Evolutionary conservation across 164 flowering plant species (phyloP), one percentile per base, ranked within the genome.

Genomic region (Aristolochia californica): DNA sequence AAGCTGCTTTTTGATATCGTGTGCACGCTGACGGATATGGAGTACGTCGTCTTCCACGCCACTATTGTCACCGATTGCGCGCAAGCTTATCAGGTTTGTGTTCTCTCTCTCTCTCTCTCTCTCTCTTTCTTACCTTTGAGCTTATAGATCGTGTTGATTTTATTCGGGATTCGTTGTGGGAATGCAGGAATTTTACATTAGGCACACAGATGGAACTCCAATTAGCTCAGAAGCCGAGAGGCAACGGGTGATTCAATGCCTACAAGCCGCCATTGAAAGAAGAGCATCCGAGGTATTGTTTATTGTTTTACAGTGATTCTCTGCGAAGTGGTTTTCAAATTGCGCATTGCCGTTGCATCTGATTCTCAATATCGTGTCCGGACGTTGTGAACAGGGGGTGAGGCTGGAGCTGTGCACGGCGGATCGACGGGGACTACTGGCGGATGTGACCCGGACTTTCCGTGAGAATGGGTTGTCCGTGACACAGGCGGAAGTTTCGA

Each of bases 381-480:
- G n/a, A n/a, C n/a, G n/a, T 40, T 18, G 3, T 48, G 20, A 22
- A 22, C 12, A 73, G 77, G 77, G 77, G 2, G 66, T 70, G 25
- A 73, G 53, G 38, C 55, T 73, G 22, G 77, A 73, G 55, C 43
- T 73, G n/a, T 55, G 66, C 63, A 64, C 74, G 10, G 24, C 16
- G 0, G 99, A 90, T 22, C 74, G 80, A 38, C 77, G 61, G 23
- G 88, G 93, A 3, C 76, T 94, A 1, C 61, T 94, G 48, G 87
- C 99, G 1, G 86, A 84, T 28, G 97, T 94, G 5, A 94, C 87
- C 2, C 65, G 99, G 59, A 83, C 95, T 5, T 94, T 94, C 59
- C 76, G 97, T 13, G 99, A 94, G 59, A 86, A 90, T 34, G 97
- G 95, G 17, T 77, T 94, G 1, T 84, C 85, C 45, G 87, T 94